Percentiles rank a stretch among this genome's conserved stretches.
phyloP scores from a whole-genome alignment of 768 basidiomycete species.

The Rhodotorula sphaerocarpa region DNA sequence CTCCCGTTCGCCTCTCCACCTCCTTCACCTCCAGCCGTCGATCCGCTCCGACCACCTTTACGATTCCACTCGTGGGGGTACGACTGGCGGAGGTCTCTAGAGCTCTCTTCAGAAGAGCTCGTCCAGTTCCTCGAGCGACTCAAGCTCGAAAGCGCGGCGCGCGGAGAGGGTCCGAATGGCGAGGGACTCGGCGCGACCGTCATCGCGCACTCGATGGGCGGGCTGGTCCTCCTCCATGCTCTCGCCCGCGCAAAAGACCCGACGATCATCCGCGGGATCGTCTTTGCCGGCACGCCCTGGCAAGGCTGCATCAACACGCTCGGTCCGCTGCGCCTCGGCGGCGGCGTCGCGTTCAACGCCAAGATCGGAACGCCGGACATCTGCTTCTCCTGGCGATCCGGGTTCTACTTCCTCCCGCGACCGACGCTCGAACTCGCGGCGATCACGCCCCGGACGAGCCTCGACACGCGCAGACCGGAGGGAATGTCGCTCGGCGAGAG shows the following conservation, averaged over 20 bases:
- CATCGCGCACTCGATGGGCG: slow-evolving; percentile 36
- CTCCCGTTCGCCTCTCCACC: slow-evolving; percentile 1
- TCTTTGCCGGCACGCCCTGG: slow-evolving; percentile 33
- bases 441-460: neutral
- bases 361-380: slow-evolving; percentile 8
- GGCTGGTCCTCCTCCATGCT: slow-evolving; percentile 34
- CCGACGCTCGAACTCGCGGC: neutral
- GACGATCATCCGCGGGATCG: slow-evolving; percentile 28
- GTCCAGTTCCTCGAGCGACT: neutral
- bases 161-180: slow-evolving; percentile 21
- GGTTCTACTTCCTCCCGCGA: slow-evolving; percentile 11
- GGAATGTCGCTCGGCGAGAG: no score
- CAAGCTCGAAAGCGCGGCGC: slow-evolving; percentile 9
- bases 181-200: slow-evolving; percentile 22
- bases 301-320: slow-evolving; percentile 33
- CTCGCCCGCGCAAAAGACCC: slow-evolving; percentile 24
- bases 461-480: no score
- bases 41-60: slow-evolving; percentile 7
- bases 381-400: slow-evolving; percentile 1
- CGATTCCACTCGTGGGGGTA: slow-evolving; percentile 32
- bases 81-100: slow-evolving; percentile 32
- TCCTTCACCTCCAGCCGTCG: neutral
- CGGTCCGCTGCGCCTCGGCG: slow-evolving; percentile 21
- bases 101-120: slow-evolving; percentile 18
- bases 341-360: slow-evolving; percentile 10